A percentile compares a stretch with the other conserved stretches of the same genome.
Evolutionary conservation across 331 rosid species (phyloP).

Genomic region (Malus hybrid): DNA sequence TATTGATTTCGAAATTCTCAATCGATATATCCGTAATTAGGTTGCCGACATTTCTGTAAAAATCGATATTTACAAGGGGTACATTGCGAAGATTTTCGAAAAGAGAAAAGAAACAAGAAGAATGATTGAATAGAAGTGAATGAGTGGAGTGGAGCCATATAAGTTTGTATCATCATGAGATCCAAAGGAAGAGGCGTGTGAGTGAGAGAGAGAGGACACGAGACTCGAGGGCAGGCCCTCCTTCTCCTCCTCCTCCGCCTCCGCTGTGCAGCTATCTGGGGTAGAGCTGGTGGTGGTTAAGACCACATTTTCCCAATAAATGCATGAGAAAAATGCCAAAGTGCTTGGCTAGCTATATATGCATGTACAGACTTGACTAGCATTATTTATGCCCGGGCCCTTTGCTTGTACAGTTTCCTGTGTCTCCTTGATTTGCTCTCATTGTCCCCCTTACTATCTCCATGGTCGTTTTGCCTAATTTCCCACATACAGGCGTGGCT

Average conservation of each 20-base stretch:
- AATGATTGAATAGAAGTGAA: no score
- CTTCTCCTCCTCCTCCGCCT: not conserved
- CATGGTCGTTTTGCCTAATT: not conserved
- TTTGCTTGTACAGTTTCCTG: no score
- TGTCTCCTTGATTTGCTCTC: conserved; percentile 24
- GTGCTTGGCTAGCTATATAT: conserved; percentile 1
- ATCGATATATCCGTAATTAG: no score
- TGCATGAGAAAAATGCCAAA: conserved; percentile 10
- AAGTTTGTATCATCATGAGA: no score
- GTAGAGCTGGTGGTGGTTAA: conserved; percentile 17
- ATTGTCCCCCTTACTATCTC: conserved; percentile 8
- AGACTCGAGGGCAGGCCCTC: not conserved
- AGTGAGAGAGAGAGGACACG: not conserved
- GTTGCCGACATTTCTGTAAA: no score
- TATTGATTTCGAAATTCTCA: no score
- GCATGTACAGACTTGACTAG: not conserved
- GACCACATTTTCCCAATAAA: conserved; percentile 22
- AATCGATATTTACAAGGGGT: no score
- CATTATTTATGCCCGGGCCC: not conserved
- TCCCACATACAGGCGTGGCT: conserved; percentile 8
- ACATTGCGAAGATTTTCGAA: no score
- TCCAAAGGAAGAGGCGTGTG: not conserved
- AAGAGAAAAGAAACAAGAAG: no score
- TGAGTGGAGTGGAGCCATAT: no score
- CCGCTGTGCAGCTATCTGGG: not conserved